These are phyloP conservation scores for Aspergillus tamarii DNA, from an alignment of 2,329 filamentous ascomycete species.

Conservation along the genomic window DNA sequence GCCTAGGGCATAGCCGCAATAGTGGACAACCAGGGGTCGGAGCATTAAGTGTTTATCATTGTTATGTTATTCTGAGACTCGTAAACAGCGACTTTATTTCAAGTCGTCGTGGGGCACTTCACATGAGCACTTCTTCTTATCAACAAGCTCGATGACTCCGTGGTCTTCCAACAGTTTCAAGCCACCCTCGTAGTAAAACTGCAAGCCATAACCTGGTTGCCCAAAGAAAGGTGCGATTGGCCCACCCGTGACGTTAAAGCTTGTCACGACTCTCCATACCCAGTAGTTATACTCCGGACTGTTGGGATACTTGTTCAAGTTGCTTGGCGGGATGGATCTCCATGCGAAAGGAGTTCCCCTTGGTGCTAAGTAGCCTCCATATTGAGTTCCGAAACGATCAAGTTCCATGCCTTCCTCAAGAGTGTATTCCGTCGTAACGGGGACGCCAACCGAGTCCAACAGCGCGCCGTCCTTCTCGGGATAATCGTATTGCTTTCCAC, in stretches of 20 bases:
- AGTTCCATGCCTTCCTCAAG: slow-evolving; percentile 48
- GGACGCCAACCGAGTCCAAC: slow-evolving; percentile 34
- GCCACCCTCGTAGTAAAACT: neutral
- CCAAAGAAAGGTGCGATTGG: slow-evolving; percentile 56
- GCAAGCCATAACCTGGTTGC: slow-evolving; percentile 44
- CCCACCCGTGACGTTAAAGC: slow-evolving; percentile 46
- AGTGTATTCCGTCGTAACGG: slow-evolving; percentile 48
- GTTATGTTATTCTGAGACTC: neutral
- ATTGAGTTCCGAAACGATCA: slow-evolving; percentile 54
- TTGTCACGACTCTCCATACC: slow-evolving; percentile 49
- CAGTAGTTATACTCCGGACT: slow-evolving; percentile 54
- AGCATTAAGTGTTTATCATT: neutral
- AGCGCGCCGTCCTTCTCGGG: slow-evolving; percentile 50
- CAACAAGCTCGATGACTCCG: neutral
- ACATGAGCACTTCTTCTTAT: neutral
- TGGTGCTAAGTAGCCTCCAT: slow-evolving; percentile 48
- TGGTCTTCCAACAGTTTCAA: neutral
- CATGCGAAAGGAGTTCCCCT: slow-evolving; percentile 53
- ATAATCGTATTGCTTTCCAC: slow-evolving; percentile 35
- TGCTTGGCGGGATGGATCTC: slow-evolving; percentile 52
- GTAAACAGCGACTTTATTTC: neutral
- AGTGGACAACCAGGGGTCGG: neutral
- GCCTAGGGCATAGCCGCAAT: neutral
- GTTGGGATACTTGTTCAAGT: slow-evolving; percentile 43
- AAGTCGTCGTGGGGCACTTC: no score